phyloP scores from a whole-genome alignment of 1,139 yeast species.

The Lodderomyces oxycetoniae region DNA sequence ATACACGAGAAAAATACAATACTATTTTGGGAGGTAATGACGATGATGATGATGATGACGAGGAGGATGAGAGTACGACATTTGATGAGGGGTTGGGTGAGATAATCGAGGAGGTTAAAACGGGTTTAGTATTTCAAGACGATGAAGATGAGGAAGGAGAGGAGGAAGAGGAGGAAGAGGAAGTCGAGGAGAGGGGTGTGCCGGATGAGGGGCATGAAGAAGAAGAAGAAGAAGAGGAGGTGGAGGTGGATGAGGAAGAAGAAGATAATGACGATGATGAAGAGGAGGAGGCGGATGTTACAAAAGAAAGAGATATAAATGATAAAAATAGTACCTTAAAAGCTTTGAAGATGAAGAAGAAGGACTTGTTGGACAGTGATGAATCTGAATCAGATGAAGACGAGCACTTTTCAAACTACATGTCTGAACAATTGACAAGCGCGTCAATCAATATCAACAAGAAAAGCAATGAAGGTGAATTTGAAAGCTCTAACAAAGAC shows the following conservation, averaged over 20 bases:
- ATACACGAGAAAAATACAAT: slow-evolving; percentile 89
- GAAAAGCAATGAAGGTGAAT: slow-evolving; percentile 14
- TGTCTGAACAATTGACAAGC: slow-evolving; percentile 73
- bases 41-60: slow-evolving; percentile 35
- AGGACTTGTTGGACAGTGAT: slow-evolving; percentile 18
- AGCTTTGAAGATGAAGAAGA: slow-evolving; percentile 5
- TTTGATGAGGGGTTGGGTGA: slow-evolving; percentile 49
- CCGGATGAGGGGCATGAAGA: background rate
- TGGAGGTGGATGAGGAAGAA: slow-evolving; percentile 19
- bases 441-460: slow-evolving; percentile 38
- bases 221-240: slow-evolving; percentile 14
- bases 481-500: slow-evolving; percentile 21
- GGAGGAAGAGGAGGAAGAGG: slow-evolving; percentile 1
- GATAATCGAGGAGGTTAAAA: slow-evolving; percentile 36
- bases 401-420: slow-evolving; percentile 64
- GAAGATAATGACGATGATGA: slow-evolving; percentile 24
- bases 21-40: slow-evolving; percentile 72
- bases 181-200: background rate
- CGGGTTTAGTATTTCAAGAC: slow-evolving; percentile 35
- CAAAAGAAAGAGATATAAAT: slow-evolving; percentile 1
- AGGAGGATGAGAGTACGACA: slow-evolving; percentile 33
- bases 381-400: slow-evolving; percentile 30
- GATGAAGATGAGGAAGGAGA: slow-evolving; percentile 19
- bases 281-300: slow-evolving; percentile 14
- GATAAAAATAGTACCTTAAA: background rate